Evolutionary conservation across 2,329 filamentous ascomycete species (phyloP).

Genomic region (Colletotrichum tanaceti): DNA sequence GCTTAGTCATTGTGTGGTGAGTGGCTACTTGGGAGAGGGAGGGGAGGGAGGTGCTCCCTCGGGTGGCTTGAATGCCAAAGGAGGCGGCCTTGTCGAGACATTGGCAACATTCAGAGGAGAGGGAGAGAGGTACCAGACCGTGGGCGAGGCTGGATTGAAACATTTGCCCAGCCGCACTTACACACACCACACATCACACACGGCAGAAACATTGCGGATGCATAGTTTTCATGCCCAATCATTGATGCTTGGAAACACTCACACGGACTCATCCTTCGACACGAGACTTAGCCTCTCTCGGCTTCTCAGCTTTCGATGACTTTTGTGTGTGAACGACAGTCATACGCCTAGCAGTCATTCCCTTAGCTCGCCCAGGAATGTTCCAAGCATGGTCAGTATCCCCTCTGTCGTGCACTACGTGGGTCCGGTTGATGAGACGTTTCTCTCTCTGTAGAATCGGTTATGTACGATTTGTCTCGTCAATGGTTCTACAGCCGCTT

Average conservation of each 20-base stretch:
- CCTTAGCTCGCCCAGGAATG: constrained; percentile 1
- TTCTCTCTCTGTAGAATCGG: background rate
- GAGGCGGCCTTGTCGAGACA: constrained; percentile 2
- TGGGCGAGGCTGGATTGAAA: constrained; percentile 34
- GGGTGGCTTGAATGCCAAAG: background rate
- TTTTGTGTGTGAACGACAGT: background rate
- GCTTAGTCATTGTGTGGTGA: background rate
- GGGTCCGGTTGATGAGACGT: background rate
- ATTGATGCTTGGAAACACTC: background rate
- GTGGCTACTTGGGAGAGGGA: background rate
- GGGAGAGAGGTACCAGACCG: background rate
- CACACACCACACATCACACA: constrained; percentile 22
- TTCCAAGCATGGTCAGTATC: background rate
- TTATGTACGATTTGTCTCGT: background rate
- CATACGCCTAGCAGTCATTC: background rate
- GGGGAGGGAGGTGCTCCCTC: background rate
- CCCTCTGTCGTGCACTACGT: too few relatives aligned
- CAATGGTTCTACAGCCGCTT: background rate
- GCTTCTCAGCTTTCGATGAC: background rate
- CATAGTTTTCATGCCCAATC: background rate
- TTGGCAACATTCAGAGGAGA: constrained; percentile 7
- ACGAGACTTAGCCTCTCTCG: constrained; percentile 10
- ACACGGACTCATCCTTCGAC: constrained; percentile 5
- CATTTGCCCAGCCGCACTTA: constrained; percentile 33
- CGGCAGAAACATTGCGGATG: constrained; percentile 15